Evolutionary conservation across 768 basidiomycete species (phyloP).

Genomic region (Lactarius akahatsu): DNA sequence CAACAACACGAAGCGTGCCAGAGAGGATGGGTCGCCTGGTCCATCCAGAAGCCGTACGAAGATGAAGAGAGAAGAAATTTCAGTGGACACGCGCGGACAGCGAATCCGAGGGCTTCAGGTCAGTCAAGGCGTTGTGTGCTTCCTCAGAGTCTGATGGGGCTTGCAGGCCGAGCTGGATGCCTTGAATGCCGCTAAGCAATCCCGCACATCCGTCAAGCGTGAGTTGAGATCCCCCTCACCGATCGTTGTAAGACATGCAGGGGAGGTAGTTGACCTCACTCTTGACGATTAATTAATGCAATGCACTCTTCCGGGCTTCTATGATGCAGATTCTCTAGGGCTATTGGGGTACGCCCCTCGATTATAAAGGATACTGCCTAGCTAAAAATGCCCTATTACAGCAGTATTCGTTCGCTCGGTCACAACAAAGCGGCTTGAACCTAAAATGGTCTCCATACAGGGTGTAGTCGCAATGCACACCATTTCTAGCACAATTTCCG

Average conservation of each 20-base stretch:
- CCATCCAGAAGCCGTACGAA: background rate
- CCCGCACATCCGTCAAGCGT: conserved; percentile 12
- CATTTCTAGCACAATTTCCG: too few relatives aligned
- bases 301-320: too few relatives aligned
- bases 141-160: background rate
- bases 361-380: too few relatives aligned
- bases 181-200: background rate
- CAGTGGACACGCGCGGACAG: background rate
- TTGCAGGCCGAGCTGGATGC: conserved; percentile 9
- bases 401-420: too few relatives aligned
- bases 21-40: conserved; percentile 1
- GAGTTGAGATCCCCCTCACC: conserved; percentile 15
- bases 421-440: too few relatives aligned
- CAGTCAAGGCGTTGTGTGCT: background rate
- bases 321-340: too few relatives aligned
- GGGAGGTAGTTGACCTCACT: conserved; percentile 18
- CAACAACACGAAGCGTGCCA: conserved; percentile 10
- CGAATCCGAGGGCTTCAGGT: conserved; percentile 18
- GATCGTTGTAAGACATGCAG: conserved; percentile 1
- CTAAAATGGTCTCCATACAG: too few relatives aligned
- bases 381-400: too few relatives aligned
- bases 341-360: too few relatives aligned
- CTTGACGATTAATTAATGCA: conserved; percentile 12
- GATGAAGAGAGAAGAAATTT: background rate
- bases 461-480: too few relatives aligned